phyloP scores from a whole-genome alignment of 352 stramenopile genomes.

The Phytophthora aleatoria region DNA sequence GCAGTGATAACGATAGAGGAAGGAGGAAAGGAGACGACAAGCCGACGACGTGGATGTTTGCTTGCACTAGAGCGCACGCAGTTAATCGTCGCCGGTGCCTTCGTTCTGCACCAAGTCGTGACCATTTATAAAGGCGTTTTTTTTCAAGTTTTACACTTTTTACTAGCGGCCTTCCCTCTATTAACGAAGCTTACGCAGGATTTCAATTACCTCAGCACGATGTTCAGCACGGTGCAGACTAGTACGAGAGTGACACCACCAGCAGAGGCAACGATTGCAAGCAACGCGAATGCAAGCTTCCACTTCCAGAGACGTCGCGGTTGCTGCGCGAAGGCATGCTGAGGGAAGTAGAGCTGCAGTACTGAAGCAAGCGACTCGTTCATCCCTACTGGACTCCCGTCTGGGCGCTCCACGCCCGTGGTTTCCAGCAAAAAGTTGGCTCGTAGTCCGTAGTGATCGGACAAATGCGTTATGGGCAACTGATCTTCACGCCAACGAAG shows the following conservation, averaged over 20 bases:
- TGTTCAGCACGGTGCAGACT: conserved; percentile 17
- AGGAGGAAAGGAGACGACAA: conserved; percentile 13
- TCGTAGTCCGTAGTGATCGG: conserved; percentile 75
- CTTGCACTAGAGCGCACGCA: conserved; percentile 1
- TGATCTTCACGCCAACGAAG: conserved; percentile 16
- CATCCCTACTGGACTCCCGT: conserved; percentile 36
- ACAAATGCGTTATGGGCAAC: conserved; percentile 79
- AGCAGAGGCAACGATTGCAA: conserved; percentile 41
- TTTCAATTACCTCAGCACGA: conserved; percentile 20
- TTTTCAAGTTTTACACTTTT: conserved; percentile 9
- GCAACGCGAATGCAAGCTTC: conserved; percentile 56
- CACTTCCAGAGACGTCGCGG: conserved; percentile 67
- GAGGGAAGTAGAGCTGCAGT: conserved; percentile 72
- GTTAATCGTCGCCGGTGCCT: conserved; percentile 15
- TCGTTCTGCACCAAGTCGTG: not conserved
- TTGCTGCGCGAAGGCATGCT: conserved; percentile 59
- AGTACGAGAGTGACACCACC: conserved; percentile 27
- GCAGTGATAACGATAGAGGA: conserved; percentile 4
- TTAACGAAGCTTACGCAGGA: conserved; percentile 7
- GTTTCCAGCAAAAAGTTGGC: conserved; percentile 61
- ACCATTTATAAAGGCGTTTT: conserved; percentile 24
- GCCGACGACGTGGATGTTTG: not conserved
- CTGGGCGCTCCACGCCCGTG: conserved; percentile 43
- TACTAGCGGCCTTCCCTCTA: not conserved
- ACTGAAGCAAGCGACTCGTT: conserved; percentile 55